A percentile compares a stretch with the other conserved stretches of the same genome.
phyloP scores from a whole-genome alignment of 164 flowering plant genomes.

The Magnolia kwangsiensis region DNA sequence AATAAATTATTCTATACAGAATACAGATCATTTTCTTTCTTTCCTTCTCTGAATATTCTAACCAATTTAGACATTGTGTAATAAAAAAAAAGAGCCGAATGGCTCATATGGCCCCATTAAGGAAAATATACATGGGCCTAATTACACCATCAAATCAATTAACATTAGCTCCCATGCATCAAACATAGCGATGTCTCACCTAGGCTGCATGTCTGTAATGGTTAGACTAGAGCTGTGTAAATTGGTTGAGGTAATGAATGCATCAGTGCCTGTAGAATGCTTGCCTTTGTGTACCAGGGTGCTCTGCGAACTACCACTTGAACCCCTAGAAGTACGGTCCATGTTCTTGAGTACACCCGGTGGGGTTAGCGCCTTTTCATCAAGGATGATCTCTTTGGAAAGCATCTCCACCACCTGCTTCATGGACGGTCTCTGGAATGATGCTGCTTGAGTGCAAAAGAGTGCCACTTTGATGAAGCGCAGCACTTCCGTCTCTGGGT shows the following conservation, averaged over 20 bases:
- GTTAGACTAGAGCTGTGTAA: slow-evolving; percentile 7
- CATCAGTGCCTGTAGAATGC: slow-evolving; percentile 10
- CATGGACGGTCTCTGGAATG: slow-evolving; percentile 69
- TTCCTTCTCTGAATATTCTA: too few relatives aligned
- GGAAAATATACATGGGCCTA: too few relatives aligned
- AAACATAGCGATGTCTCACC: slow-evolving; percentile 30
- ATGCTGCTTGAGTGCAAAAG: slow-evolving; percentile 72
- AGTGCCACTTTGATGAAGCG: slow-evolving; percentile 78
- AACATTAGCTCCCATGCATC: not conserved
- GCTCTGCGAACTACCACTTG: slow-evolving; percentile 23
- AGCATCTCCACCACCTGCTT: slow-evolving; percentile 78
- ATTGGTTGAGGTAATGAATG: slow-evolving; percentile 21
- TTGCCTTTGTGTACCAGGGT: slow-evolving; percentile 32
- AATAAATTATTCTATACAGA: too few relatives aligned
- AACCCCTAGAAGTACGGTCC: not conserved
- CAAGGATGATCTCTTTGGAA: slow-evolving; percentile 46
- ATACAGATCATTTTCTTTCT: too few relatives aligned
- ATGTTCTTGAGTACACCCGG: slow-evolving; percentile 49
- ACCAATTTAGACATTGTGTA: too few relatives aligned
- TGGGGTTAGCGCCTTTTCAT: slow-evolving; percentile 42
- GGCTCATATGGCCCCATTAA: too few relatives aligned
- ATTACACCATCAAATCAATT: too few relatives aligned
- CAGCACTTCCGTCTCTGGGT: slow-evolving; percentile 47
- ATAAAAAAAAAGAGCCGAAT: too few relatives aligned
- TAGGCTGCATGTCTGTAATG: slow-evolving; percentile 47